These are phyloP conservation scores for Cystobasidium pallidum DNA, from an alignment of 1,284 basidiomycete genomes.

Conservation along the genomic window DNA sequence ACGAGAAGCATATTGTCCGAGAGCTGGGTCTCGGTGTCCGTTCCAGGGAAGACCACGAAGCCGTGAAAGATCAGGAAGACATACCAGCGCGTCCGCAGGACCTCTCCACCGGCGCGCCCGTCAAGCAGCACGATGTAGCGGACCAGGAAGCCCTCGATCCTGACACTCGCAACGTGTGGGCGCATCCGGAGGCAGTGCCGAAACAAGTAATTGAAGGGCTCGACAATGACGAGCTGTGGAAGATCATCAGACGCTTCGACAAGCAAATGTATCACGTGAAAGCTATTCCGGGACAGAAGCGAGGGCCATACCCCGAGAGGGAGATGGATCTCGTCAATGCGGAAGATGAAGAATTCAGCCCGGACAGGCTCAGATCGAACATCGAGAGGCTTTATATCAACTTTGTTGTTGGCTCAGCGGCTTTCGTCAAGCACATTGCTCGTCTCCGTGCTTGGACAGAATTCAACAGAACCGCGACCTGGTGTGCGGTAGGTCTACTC, in stretches of 20 bases:
- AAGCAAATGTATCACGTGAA: constrained; percentile 59
- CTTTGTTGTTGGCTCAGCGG: constrained; percentile 59
- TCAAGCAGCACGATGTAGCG: constrained; percentile 42
- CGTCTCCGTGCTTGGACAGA: constrained; percentile 64
- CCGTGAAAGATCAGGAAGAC: constrained; percentile 38
- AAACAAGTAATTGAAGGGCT: constrained; percentile 53
- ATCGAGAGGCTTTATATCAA: constrained; percentile 63
- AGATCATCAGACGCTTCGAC: constrained; percentile 60
- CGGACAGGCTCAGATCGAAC: constrained; percentile 62
- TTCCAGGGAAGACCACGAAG: constrained; percentile 34
- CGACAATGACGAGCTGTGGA: constrained; percentile 59
- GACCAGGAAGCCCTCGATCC: constrained; percentile 33
- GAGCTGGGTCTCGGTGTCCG: constrained; percentile 24
- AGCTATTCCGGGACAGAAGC: constrained; percentile 49
- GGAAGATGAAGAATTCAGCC: constrained; percentile 60
- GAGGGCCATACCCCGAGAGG: constrained; percentile 49
- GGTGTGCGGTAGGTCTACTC: constrained; percentile 50
- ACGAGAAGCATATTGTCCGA: constrained; percentile 1
- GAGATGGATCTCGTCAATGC: constrained; percentile 60
- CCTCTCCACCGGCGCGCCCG: constrained; percentile 29
- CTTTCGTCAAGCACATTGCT: constrained; percentile 61
- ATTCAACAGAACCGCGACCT: constrained; percentile 59
- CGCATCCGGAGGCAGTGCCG: constrained; percentile 25
- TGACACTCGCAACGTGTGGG: constrained; percentile 36
- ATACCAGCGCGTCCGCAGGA: constrained; percentile 43